Base-by-base conservation (phyloP, 345 rosid species). In the Bretschneidera sinensis region DNA sequence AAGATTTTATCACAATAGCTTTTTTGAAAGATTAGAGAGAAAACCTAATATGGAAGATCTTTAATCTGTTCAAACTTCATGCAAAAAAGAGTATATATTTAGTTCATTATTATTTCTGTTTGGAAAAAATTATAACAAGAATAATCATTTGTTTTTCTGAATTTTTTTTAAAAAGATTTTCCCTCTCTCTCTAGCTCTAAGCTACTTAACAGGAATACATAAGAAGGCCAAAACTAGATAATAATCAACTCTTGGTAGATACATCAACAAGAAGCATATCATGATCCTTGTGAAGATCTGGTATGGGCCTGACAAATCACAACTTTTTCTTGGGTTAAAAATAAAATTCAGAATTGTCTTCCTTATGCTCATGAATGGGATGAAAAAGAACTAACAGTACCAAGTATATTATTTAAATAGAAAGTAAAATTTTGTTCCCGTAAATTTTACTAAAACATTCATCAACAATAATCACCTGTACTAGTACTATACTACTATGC, bases 391-490 rank as follows among this genome's bases (percentile, higher is more conserved):
- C 4, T 17, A 25, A 13, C 43, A n/a, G n/a, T n/a, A n/a, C n/a
- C n/a, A n/a, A n/a, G n/a, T n/a, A n/a, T n/a, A n/a, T n/a, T n/a
- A n/a, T n/a, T n/a, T n/a, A n/a, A n/a, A n/a, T n/a, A n/a, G 11
- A 49, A 21, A 62, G 22, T 23, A 6, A 28, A 7, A 22, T 11
- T 16, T 10, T 16, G 18, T 24, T 22, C 19, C 8, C 2, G n/a
- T 24, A 53, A 53, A 9, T n/a, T n/a, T n/a, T n/a, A 53, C 11
- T 14, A 21, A 9, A 65, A 24, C 7, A 23, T 43, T 69, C 51
- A 47, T 55, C 48, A 54, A n/a, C 20, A 54, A 58, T 43, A 21
- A n/a, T 18, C 54, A 35, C 1, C 62, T 71, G 55, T 60, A 21
- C 28, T 35, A 17, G 13, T 61, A 39, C 11, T 39, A 5, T 43